phyloP scores from a whole-genome alignment of 2,329 filamentous ascomycete genomes.

The Diaporthe ampelina region DNA sequence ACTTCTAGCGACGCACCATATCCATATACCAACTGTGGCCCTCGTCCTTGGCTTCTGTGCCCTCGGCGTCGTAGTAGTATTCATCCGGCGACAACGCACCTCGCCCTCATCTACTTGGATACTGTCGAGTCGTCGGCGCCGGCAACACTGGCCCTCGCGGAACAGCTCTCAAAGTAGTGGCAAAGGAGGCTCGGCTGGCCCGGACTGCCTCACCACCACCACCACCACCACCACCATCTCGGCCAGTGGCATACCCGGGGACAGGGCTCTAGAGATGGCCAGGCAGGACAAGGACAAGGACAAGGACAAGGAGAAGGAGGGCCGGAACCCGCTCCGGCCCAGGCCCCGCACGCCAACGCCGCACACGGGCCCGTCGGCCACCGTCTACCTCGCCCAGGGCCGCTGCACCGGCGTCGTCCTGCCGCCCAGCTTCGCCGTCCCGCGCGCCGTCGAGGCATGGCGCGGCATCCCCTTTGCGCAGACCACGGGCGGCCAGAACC shows the following conservation, averaged over 20 bases:
- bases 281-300: neutral
- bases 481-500: constrained; percentile 56
- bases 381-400: constrained; percentile 55
- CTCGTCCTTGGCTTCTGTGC: neutral
- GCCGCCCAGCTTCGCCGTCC: constrained; percentile 48
- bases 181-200: constrained; percentile 13
- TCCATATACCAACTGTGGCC: neutral
- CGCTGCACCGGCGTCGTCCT: constrained; percentile 56
- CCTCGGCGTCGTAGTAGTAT: neutral
- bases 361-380: constrained; percentile 41
- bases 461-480: constrained; percentile 65
- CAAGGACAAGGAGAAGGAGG: neutral
- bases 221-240: too few species aligned
- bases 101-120: neutral
- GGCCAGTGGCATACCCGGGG: neutral
- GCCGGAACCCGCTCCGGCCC: constrained; percentile 35
- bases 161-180: neutral
- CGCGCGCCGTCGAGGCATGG: constrained; percentile 61
- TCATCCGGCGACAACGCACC: neutral
- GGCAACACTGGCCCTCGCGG: neutral
- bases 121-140: neutral
- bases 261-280: constrained; percentile 28
- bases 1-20: constrained; percentile 11
- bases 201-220: neutral
- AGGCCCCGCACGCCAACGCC: constrained; percentile 17